A percentile compares a stretch with the other conserved stretches of the same genome.
Conservation (phyloP, 805 yeast genomes). For the Lipomyces sp. region DNA sequence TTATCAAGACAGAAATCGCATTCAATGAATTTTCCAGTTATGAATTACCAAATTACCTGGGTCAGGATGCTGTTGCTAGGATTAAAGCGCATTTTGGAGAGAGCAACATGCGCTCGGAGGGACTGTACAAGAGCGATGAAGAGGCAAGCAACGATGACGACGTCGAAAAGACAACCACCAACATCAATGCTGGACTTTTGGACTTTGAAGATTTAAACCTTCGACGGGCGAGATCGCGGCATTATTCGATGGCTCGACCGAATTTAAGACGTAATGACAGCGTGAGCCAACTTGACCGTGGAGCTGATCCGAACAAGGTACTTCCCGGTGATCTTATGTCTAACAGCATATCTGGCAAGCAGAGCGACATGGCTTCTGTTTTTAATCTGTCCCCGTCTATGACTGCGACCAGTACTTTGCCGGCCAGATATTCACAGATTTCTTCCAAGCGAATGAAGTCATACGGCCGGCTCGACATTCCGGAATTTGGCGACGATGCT, state of each 20-base stretch:
- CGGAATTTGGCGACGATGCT: background rate
- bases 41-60: constrained; percentile 62
- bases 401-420: background rate
- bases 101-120: background rate
- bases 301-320: background rate
- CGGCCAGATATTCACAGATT: background rate
- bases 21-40: constrained; percentile 47
- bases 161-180: too few species aligned
- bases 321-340: constrained; percentile 4
- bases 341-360: background rate
- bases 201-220: background rate
- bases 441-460: background rate
- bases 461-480: background rate
- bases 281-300: background rate
- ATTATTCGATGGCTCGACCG: too few species aligned
- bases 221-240: background rate
- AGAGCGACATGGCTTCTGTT: background rate
- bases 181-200: too few species aligned
- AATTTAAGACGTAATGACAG: too few species aligned
- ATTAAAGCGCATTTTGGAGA: constrained; percentile 34
- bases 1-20: constrained; percentile 68
- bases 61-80: constrained; percentile 53
- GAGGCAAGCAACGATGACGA: background rate
- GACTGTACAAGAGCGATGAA: background rate
- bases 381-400: background rate